Conservation (phyloP, 2,329 filamentous ascomycete species). For the Neospermospora avenae region DNA sequence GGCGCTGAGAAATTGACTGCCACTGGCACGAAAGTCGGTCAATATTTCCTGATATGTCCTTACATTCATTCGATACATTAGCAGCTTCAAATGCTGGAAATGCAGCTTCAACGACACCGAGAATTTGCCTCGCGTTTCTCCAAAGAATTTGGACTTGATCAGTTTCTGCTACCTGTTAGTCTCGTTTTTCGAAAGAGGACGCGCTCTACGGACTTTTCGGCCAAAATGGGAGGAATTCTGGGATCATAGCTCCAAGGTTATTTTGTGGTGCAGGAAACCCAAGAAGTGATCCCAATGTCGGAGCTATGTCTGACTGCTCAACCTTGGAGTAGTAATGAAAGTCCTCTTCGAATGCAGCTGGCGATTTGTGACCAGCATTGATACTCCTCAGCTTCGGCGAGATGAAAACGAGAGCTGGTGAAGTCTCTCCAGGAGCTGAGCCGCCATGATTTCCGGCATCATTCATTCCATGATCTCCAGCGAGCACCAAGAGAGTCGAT, state of each 20-base stretch:
- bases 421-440: slow-evolving; percentile 90
- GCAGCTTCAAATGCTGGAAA: slow-evolving; percentile 53
- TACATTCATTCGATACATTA: slow-evolving; percentile 27
- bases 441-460: slow-evolving; percentile 96
- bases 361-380: slow-evolving; percentile 43
- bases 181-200: neutral
- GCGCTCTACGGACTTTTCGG: slow-evolving; percentile 47
- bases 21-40: slow-evolving; percentile 68
- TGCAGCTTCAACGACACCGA: slow-evolving; percentile 71
- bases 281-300: slow-evolving; percentile 80
- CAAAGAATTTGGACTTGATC: slow-evolving; percentile 67
- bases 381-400: slow-evolving; percentile 73
- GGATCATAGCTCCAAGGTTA: slow-evolving; percentile 82
- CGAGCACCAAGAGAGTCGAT: slow-evolving; percentile 79
- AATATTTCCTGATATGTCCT: slow-evolving; percentile 34
- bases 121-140: slow-evolving; percentile 77
- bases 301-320: slow-evolving; percentile 93
- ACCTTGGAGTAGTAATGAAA: slow-evolving; percentile 81
- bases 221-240: slow-evolving; percentile 78
- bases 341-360: slow-evolving; percentile 59
- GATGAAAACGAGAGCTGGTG: slow-evolving; percentile 85
- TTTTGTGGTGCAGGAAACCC: slow-evolving; percentile 88
- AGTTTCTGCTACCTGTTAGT: slow-evolving; percentile 32
- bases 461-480: slow-evolving; percentile 99
- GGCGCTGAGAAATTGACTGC: slow-evolving; percentile 41